Evolutionary conservation across 2,329 filamentous ascomycete species (phyloP).

Genomic region (Fusarium paranaense): DNA sequence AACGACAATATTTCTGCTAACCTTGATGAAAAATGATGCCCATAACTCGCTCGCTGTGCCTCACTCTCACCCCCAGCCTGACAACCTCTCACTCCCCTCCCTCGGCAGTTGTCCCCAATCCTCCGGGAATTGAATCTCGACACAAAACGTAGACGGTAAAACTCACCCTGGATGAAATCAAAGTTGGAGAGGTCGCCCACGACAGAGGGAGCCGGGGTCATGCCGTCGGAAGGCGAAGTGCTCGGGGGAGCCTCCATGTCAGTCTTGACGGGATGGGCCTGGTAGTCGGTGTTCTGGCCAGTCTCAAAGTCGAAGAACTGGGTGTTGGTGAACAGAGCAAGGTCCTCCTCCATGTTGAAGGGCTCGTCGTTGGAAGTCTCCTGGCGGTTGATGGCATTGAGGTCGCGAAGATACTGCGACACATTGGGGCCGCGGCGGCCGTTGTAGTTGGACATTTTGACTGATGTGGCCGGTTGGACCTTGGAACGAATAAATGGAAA

Average conservation of each 20-base stretch:
- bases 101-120: neutral
- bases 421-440: conserved; percentile 87
- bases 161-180: conserved; percentile 65
- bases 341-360: conserved; percentile 75
- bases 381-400: conserved; percentile 80
- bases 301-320: conserved; percentile 84
- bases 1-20: conserved; percentile 3
- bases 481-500: neutral
- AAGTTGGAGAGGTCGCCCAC: conserved; percentile 60
- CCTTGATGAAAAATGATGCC: neutral
- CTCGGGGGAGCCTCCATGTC: conserved; percentile 50
- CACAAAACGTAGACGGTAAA: conserved; percentile 2
- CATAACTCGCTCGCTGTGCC: neutral
- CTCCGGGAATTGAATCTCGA: neutral
- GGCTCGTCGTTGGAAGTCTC: conserved; percentile 64
- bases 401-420: conserved; percentile 87
- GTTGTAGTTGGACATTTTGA: conserved; percentile 77
- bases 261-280: conserved; percentile 61
- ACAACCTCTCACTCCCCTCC: neutral
- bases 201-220: conserved; percentile 53
- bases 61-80: neutral
- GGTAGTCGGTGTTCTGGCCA: conserved; percentile 69
- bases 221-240: conserved; percentile 53
- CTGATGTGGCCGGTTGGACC: neutral
- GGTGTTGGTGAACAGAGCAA: conserved; percentile 84